Evolutionary conservation across 2,329 filamentous ascomycete genomes (phyloP), one percentile per base, ranked within the genome.

Genomic region (Claviceps pazoutovae): DNA sequence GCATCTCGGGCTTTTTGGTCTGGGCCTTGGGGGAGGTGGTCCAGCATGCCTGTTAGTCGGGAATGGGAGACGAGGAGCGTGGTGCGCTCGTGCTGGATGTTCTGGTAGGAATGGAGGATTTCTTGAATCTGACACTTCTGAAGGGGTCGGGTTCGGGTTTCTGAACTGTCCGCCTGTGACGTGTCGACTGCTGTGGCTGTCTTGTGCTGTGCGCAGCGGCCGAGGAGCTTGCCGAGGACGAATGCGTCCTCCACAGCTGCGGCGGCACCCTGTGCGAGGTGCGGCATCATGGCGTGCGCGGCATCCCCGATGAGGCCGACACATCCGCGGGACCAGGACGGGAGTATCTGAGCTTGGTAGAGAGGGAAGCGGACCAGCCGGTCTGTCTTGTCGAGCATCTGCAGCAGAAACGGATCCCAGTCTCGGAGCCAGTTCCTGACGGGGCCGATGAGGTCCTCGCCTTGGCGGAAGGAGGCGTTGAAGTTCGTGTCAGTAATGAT

Each of bases 171-270:
- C 26, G 9, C 26, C 26, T 30, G 26, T 30, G 26, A 30, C 9
- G 26, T 9, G 9, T 30, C 26, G 26, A 30, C 8, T 30, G 26
- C 11, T 14, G 43, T 9, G 0, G 3, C 16, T 9, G 46, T 14
- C 8, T 17, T 13, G 34, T 48, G 41, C 19, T 50, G 19, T 3
- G 44, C 37, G 7, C 54, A 39, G 17, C 53, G 49, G 7, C 56
- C 53, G 7, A 45, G 79, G 7, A 63, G 55, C 0, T 53, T 56
- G 11, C 55, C 59, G 2, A 63, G 50, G 2, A 60, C 47, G 14
- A 57, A 55, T 2, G 55, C 60, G 36, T 63, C 61, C 30, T 62
- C 60, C 38, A 60, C 55, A 2, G 56, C 57, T 54, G 58, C 58
- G 26, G 61, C 61, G 4, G 57, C 60, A 1, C 60, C 60, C 39